These are phyloP conservation scores for Solanum piurae DNA, from an alignment of 257 asterid species.

Conservation along the genomic window DNA sequence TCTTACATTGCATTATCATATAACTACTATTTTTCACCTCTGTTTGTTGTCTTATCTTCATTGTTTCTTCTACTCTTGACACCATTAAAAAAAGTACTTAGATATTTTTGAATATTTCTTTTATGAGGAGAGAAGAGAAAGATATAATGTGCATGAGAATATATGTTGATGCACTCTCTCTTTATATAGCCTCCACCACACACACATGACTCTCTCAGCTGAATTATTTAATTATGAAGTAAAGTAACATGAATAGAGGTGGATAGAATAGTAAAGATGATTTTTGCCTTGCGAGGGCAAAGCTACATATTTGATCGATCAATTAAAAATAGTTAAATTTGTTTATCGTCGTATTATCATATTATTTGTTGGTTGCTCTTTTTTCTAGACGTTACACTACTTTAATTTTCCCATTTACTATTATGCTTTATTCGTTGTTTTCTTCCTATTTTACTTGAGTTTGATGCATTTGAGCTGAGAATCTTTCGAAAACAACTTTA, in stretches of 20 bases:
- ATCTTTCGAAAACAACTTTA: too few species aligned
- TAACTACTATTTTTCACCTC: neutral
- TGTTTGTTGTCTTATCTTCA: slow-evolving; percentile 15
- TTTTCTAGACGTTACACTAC: too few species aligned
- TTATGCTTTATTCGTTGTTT: too few species aligned
- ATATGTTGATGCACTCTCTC: neutral
- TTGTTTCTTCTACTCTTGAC: slow-evolving; percentile 33
- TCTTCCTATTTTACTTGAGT: too few species aligned
- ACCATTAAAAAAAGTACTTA: slow-evolving; percentile 22
- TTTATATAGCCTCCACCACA: neutral
- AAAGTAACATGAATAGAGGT: neutral
- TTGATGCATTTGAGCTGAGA: neutral
- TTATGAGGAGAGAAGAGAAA: neutral
- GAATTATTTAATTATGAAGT: neutral
- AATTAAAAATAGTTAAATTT: neutral
- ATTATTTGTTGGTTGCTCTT: too few species aligned
- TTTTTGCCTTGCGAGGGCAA: neutral
- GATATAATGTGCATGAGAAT: neutral
- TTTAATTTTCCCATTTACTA: too few species aligned
- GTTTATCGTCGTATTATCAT: too few species aligned
- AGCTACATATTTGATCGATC: neutral
- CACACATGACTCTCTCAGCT: neutral
- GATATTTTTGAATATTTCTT: neutral
- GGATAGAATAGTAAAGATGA: neutral
- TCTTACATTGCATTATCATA: slow-evolving; percentile 32